phyloP scores from a whole-genome alignment of 2,329 filamentous ascomycete species.

The Trichoderma sp. region DNA sequence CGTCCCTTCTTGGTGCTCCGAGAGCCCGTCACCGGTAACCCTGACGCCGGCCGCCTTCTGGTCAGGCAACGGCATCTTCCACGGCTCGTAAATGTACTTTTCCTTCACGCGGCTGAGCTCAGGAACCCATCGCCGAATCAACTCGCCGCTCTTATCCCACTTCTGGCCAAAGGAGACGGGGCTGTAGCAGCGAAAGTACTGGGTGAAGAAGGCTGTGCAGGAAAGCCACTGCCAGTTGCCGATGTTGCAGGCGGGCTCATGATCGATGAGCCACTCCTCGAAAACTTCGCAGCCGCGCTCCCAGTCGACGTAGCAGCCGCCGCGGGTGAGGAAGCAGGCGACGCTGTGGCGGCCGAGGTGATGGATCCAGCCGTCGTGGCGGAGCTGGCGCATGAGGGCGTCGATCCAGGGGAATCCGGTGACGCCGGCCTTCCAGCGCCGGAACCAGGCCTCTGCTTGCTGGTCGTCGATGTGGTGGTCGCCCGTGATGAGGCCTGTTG shows the following conservation, averaged over 20 bases:
- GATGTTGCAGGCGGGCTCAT: constrained; percentile 71
- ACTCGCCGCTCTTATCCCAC: constrained; percentile 69
- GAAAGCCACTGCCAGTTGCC: constrained; percentile 80
- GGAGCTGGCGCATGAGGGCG: constrained; percentile 74
- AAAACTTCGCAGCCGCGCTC: constrained; percentile 78
- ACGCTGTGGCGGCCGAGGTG: constrained; percentile 77
- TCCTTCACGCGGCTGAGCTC: constrained; percentile 62
- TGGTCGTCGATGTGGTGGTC: constrained; percentile 64
- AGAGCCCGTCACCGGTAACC: constrained; percentile 56
- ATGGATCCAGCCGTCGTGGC: constrained; percentile 75
- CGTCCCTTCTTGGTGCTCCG: constrained; percentile 44
- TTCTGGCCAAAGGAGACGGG: constrained; percentile 73
- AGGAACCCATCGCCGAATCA: constrained; percentile 67
- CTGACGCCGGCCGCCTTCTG: constrained; percentile 68
- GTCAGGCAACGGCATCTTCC: constrained; percentile 69
- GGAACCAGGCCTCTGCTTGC: constrained; percentile 65
- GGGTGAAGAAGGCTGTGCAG: constrained; percentile 73
- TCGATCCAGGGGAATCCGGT: constrained; percentile 84
- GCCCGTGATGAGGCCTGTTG: constrained; percentile 53
- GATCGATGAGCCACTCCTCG: constrained; percentile 73
- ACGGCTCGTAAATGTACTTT: constrained; percentile 79
- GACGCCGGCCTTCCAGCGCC: constrained; percentile 66
- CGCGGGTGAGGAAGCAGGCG: constrained; percentile 77
- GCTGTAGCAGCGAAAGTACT: constrained; percentile 70
- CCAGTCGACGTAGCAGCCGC: constrained; percentile 78